These are phyloP conservation scores for Metschnikowia dekortorum DNA, from an alignment of 805 yeast species.

Conservation along the genomic window DNA sequence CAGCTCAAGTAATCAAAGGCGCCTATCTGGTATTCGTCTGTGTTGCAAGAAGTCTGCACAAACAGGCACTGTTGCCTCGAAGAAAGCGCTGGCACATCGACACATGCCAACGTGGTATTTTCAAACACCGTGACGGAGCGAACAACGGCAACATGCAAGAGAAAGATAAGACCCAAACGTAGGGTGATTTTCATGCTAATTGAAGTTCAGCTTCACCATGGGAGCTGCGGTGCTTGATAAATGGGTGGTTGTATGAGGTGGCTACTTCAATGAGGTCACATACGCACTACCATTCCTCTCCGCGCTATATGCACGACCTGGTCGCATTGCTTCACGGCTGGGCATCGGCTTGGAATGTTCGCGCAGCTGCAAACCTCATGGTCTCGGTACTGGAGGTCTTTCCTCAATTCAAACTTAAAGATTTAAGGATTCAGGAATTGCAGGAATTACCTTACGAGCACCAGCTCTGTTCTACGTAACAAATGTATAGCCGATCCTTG, in stretches of 20 bases:
- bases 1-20: conserved; percentile 32
- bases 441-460: too few species aligned
- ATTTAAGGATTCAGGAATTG: too few species aligned
- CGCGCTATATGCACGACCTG: background rate
- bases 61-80: conserved; percentile 33
- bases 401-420: too few species aligned
- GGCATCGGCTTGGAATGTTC: background rate
- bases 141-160: background rate
- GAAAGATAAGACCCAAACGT: background rate
- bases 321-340: background rate
- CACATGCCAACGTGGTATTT: conserved; percentile 9
- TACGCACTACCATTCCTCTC: background rate
- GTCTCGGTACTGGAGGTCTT: too few species aligned
- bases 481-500: conserved; percentile 56
- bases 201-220: background rate
- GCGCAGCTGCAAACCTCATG: too few species aligned
- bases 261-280: background rate
- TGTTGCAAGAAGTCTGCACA: conserved; percentile 30
- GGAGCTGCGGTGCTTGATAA: background rate
- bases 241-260: background rate
- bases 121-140: background rate
- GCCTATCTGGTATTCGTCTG: conserved; percentile 28
- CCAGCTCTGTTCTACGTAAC: background rate
- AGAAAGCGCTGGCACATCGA: conserved; percentile 9
- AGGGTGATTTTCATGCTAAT: background rate